A percentile compares a stretch with the other conserved stretches of the same genome.
Conservation (phyloP, 2,329 filamentous ascomycete species). For the Aspergillus fructus region DNA sequence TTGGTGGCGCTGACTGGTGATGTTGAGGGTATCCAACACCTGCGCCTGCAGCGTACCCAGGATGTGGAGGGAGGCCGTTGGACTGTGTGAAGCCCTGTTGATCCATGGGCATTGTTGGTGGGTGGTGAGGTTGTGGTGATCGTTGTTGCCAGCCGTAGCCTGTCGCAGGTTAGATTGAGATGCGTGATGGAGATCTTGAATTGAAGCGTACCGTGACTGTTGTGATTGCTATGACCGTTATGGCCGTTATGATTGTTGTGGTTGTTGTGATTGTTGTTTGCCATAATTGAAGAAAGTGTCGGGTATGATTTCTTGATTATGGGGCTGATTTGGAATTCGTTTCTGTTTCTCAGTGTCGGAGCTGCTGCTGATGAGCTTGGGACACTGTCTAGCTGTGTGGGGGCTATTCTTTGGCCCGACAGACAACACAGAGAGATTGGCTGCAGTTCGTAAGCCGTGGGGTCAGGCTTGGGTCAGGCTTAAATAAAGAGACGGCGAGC, state of each 20-base stretch:
- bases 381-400: not conserved
- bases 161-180: slow-evolving; percentile 20
- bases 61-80: slow-evolving; percentile 24
- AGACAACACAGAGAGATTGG: not conserved
- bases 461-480: not conserved
- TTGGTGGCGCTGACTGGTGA: slow-evolving; percentile 21
- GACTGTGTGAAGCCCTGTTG: slow-evolving; percentile 25
- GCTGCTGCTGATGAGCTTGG: not conserved
- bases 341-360: not conserved
- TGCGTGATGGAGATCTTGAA: not conserved
- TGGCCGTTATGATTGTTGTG: not conserved
- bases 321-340: not conserved
- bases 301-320: slow-evolving; percentile 11
- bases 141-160: slow-evolving; percentile 33
- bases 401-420: not conserved
- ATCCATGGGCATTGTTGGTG: slow-evolving; percentile 27
- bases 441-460: not conserved
- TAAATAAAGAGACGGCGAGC: not conserved
- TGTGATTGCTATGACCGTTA: slow-evolving; percentile 13
- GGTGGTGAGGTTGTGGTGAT: slow-evolving; percentile 29
- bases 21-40: slow-evolving; percentile 26
- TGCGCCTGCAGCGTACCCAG: slow-evolving; percentile 24
- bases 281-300: slow-evolving; percentile 28
- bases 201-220: slow-evolving; percentile 28
- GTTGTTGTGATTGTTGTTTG: slow-evolving; percentile 27